Evolutionary conservation across 495 filamentous ascomycete species (phyloP).

Genomic region (Aspergillus heteromorphus): DNA sequence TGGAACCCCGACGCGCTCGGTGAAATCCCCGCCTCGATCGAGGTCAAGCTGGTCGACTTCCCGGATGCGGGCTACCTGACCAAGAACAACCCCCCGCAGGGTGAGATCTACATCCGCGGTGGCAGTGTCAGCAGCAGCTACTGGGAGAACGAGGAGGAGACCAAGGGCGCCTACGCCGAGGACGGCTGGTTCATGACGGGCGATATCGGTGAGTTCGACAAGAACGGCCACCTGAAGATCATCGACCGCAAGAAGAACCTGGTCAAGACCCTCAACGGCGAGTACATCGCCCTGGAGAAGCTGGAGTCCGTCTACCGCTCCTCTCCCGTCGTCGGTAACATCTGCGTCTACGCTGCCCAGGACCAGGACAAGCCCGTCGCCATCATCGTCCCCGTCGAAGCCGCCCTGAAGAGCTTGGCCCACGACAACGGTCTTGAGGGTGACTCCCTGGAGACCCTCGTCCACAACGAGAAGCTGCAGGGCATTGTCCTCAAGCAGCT

Average conservation of each 20-base stretch:
- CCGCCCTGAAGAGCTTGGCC: constrained; percentile 79
- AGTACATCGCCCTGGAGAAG: constrained; percentile 99
- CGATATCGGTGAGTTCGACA: constrained; percentile 88
- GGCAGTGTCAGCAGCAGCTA: constrained; percentile 67
- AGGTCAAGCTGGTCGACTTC: constrained; percentile 95
- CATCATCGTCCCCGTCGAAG: constrained; percentile 88
- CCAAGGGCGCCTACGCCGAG: constrained; percentile 61
- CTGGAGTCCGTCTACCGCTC: constrained; percentile 93
- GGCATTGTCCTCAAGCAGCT: constrained; percentile 75
- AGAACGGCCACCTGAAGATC: constrained; percentile 73
- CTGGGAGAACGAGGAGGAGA: constrained; percentile 80
- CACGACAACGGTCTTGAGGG: constrained; percentile 65
- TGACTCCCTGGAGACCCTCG: constrained; percentile 66
- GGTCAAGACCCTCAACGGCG: constrained; percentile 91
- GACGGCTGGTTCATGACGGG: constrained; percentile 97
- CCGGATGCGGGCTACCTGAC: constrained; percentile 86
- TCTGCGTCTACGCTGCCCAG: constrained; percentile 85
- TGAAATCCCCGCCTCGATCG: constrained; percentile 72
- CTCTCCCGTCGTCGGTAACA: constrained; percentile 79
- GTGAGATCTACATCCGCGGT: constrained; percentile 90
- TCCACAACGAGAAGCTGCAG: constrained; percentile 79
- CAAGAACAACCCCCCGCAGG: constrained; percentile 85
- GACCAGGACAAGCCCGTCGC: constrained; percentile 82
- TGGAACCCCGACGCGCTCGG: constrained; percentile 84
- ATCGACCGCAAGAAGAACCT: constrained; percentile 99